Percentiles rank a stretch among this genome's conserved stretches.
Conservation (phyloP, 1,284 basidiomycete species). For the Mycena sp. region DNA sequence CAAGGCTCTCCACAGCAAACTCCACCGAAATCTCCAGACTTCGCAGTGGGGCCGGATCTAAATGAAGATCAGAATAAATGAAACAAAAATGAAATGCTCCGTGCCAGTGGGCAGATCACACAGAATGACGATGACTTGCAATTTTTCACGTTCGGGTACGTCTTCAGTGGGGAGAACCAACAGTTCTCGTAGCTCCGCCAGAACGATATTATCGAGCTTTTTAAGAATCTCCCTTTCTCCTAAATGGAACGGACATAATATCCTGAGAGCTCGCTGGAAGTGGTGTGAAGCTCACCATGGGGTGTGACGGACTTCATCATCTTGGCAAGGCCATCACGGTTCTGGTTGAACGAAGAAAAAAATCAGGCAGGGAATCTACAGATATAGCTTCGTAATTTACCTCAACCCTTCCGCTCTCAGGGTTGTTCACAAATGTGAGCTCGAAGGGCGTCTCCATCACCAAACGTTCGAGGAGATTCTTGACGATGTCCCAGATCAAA, state of each 20-base stretch:
- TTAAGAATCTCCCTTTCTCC: neutral
- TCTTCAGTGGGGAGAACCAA: neutral
- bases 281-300: neutral
- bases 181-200: neutral
- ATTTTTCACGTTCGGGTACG: neutral
- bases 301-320: neutral
- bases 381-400: neutral
- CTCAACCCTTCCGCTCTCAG: neutral
- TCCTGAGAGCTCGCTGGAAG: neutral
- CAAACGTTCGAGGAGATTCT: neutral
- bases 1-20: neutral
- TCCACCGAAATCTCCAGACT: neutral
- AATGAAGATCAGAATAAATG: neutral
- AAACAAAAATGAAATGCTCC: neutral
- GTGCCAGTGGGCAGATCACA: neutral
- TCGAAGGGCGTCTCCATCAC: neutral
- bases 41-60: neutral
- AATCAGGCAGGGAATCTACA: neutral
- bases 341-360: neutral
- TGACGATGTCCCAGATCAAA: neutral
- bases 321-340: neutral
- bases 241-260: neutral
- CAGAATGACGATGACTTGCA: neutral
- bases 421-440: slow-evolving; percentile 1
- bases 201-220: neutral